Evolutionary conservation across 148 eudicot species (phyloP).

Genomic region (Camellia japonica): DNA sequence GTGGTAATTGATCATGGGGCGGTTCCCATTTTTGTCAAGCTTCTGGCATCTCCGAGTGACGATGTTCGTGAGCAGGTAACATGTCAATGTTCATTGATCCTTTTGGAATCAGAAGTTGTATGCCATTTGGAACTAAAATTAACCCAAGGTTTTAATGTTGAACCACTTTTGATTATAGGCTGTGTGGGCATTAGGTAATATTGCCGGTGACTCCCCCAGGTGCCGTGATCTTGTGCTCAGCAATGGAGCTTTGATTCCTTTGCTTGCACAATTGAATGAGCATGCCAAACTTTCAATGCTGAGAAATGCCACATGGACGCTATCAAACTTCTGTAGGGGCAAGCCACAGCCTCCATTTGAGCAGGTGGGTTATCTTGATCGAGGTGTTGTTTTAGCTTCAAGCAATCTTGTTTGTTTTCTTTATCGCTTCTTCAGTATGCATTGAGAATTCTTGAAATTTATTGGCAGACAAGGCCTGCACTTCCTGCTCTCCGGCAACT

Average conservation of each 20-base stretch:
- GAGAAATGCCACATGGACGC: slow-evolving; percentile 45
- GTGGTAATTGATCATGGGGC: slow-evolving; percentile 47
- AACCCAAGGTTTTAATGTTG: neutral
- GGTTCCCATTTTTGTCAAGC: slow-evolving; percentile 38
- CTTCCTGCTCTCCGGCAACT: neutral
- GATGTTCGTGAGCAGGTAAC: slow-evolving; percentile 42
- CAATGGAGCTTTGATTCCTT: slow-evolving; percentile 38
- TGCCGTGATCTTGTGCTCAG: slow-evolving; percentile 44
- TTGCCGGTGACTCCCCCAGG: slow-evolving; percentile 40
- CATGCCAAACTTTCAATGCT: slow-evolving; percentile 45
- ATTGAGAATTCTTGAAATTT: neutral
- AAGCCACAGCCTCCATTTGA: slow-evolving; percentile 44
- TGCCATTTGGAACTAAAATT: neutral
- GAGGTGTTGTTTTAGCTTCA: neutral
- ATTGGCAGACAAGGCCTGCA: slow-evolving; percentile 8
- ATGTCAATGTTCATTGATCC: neutral
- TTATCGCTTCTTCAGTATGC: neutral
- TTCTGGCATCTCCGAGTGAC: slow-evolving; percentile 37
- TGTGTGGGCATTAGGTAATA: slow-evolving; percentile 47
- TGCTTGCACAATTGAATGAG: slow-evolving; percentile 39
- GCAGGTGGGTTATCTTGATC: slow-evolving; percentile 25
- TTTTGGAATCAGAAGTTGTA: neutral
- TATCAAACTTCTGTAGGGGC: slow-evolving; percentile 42
- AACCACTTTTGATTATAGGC: slow-evolving; percentile 21
- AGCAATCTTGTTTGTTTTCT: neutral